Base-by-base conservation (phyloP, 768 basidiomycete species). In the Mycena capillaripes region DNA sequence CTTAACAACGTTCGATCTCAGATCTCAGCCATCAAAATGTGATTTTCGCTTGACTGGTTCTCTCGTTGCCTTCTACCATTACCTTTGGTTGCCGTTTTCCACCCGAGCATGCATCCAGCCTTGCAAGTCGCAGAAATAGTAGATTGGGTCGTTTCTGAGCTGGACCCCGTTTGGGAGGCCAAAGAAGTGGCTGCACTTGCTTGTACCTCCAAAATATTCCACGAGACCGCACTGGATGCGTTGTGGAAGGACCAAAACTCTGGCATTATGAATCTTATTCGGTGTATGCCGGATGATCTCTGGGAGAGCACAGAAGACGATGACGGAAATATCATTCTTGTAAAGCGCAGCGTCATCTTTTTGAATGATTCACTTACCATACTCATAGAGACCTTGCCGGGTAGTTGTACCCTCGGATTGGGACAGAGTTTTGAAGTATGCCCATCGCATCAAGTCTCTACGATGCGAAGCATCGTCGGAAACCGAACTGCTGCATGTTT, bases 281-380 rank as follows among this genome's bases (percentile, higher is more conserved):
- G 42, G 19, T 66, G 65, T 42, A 57, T 66, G 30, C 65, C 65
- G 12, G 56, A 11, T 7, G 36, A 58, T 25, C 57, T 58, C n/a
- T 58, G 57, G 57, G 36, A 27, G 36, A 58, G 19, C 23, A 9
- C 27, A 23, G 48, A 23, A 7, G 12, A 38, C 21, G n/a, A 25
- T n/a, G 29, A 8, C 27, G 52, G 29, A 23, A 27, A 10, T 2
- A 2, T 14, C 2, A 58, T 36, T 25, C 23, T 36, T 2, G 55
- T 56, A 17, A 55, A 29, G 5, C n/a, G n/a, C n/a, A 4, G 8
- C 34, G 8, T n/a, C 8, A 32, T 16, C 21, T 23, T 16, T 2
- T 12, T 57, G 6, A 9, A 4, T 23, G 17, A n/a, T 1, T 3
- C 3, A 55, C 52, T 30, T 12, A 55, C 27, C 27, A 30, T 5